phyloP scores from a whole-genome alignment of 495 filamentous ascomycete species.

The Acidiella bohemica region DNA sequence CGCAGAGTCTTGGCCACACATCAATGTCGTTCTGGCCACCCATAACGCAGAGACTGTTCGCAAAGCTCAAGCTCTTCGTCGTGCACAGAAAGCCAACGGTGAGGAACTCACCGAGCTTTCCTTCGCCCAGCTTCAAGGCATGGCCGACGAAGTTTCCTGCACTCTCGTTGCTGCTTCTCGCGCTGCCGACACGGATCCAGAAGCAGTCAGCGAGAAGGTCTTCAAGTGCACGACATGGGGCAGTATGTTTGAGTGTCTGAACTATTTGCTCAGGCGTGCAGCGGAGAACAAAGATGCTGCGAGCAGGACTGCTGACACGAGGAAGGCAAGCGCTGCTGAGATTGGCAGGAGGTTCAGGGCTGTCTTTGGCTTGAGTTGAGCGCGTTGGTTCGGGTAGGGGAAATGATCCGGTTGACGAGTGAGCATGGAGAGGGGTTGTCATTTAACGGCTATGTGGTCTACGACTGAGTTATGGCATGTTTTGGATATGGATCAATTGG shows the following conservation, averaged over 20 bases:
- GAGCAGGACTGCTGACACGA: constrained; percentile 57
- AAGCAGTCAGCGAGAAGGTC: constrained; percentile 33
- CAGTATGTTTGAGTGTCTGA: constrained; percentile 81
- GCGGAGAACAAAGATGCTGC: constrained; percentile 89
- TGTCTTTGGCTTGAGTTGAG: constrained; percentile 15
- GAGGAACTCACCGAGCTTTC: constrained; percentile 45
- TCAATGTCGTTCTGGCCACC: constrained; percentile 70
- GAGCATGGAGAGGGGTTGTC: too few species aligned
- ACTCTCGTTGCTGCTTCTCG: constrained; percentile 51
- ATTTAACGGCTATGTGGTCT: too few species aligned
- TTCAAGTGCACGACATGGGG: constrained; percentile 94
- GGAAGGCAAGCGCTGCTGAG: constrained; percentile 60
- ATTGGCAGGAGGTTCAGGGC: constrained; percentile 45
- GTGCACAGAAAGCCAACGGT: constrained; percentile 34
- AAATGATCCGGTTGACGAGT: too few species aligned
- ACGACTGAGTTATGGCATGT: too few species aligned
- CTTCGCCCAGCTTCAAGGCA: constrained; percentile 88
- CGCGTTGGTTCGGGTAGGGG: too few species aligned
- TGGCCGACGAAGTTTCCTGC: constrained; percentile 91
- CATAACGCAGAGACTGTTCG: constrained; percentile 78
- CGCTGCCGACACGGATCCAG: constrained; percentile 17
- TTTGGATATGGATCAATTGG: too few species aligned
- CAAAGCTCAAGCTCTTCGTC: constrained; percentile 49
- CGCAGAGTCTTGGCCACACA: constrained; percentile 40
- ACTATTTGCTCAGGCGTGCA: constrained; percentile 72